Conservation (phyloP, 1,284 basidiomycete species). For the Fomitopsis betulina region DNA sequence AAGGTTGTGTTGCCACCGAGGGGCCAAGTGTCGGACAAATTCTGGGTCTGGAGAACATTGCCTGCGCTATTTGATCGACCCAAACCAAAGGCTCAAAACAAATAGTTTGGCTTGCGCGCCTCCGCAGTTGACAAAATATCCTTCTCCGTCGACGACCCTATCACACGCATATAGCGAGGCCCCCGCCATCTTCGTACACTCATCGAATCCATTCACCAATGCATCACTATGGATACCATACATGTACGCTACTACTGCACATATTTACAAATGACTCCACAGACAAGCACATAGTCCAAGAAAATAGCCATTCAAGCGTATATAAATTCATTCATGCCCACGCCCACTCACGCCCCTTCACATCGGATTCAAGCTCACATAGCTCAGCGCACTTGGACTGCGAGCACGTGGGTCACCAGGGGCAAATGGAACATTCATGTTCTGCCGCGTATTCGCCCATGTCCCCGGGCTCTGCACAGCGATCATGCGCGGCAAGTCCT, state of each 20-base stretch:
- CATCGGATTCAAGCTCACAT: conserved; percentile 14
- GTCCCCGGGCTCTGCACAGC: conserved; percentile 21
- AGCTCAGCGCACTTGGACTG: conserved; percentile 20
- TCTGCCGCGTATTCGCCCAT: conserved; percentile 24
- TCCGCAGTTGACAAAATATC: not conserved
- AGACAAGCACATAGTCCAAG: too few relatives aligned
- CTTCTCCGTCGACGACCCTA: not conserved
- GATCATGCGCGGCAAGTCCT: conserved; percentile 17
- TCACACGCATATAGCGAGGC: not conserved
- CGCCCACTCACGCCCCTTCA: not conserved
- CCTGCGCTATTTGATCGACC: not conserved
- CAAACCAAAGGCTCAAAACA: too few relatives aligned
- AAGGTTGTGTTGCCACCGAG: not conserved
- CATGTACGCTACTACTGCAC: not conserved
- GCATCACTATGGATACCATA: not conserved
- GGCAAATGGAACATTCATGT: conserved; percentile 11
- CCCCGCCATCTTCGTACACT: not conserved
- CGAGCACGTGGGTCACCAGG: conserved; percentile 8
- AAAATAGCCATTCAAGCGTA: not conserved
- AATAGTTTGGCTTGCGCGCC: too few relatives aligned
- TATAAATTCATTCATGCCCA: not conserved
- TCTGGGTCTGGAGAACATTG: not conserved
- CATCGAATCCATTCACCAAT: not conserved
- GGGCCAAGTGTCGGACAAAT: not conserved
- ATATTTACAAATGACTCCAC: not conserved